Percentiles rank a stretch among this genome's conserved stretches.
These are phyloP conservation scores for Syzygium grande DNA, from an alignment of 345 rosid genomes.

Conservation along the genomic window DNA sequence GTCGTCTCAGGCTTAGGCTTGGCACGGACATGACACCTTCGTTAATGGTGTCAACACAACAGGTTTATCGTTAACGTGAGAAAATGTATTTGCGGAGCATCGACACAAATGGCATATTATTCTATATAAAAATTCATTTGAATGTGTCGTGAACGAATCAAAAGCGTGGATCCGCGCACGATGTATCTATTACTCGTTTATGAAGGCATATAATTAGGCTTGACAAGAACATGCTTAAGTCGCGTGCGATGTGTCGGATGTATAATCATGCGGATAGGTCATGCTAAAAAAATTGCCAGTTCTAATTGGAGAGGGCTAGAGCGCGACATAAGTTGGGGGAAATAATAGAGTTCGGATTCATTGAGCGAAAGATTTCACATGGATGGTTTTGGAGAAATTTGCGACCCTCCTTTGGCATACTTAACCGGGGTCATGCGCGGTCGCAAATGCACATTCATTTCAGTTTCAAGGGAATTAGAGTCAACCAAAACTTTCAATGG, in stretches of 20 bases:
- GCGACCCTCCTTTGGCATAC: not conserved
- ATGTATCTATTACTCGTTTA: not conserved
- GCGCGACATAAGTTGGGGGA: not conserved
- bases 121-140: not conserved
- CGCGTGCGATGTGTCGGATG: not conserved
- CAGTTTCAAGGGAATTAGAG: too few relatives aligned
- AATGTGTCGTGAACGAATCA: not conserved
- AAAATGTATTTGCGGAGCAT: not conserved
- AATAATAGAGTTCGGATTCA: not conserved
- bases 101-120: not conserved
- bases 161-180: not conserved
- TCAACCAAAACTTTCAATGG: too few relatives aligned
- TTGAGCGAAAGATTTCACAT: not conserved
- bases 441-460: too few relatives aligned
- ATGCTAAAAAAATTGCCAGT: not conserved
- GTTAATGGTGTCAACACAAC: not conserved
- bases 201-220: not conserved
- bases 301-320: not conserved
- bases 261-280: not conserved
- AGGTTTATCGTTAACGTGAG: not conserved
- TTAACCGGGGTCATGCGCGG: not conserved
- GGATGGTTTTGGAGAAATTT: not conserved
- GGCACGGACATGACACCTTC: accelerated
- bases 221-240: not conserved
- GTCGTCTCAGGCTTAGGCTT: not conserved